phyloP scores from a whole-genome alignment of 2,329 filamentous ascomycete species.

The Coleophoma cylindrospora region DNA sequence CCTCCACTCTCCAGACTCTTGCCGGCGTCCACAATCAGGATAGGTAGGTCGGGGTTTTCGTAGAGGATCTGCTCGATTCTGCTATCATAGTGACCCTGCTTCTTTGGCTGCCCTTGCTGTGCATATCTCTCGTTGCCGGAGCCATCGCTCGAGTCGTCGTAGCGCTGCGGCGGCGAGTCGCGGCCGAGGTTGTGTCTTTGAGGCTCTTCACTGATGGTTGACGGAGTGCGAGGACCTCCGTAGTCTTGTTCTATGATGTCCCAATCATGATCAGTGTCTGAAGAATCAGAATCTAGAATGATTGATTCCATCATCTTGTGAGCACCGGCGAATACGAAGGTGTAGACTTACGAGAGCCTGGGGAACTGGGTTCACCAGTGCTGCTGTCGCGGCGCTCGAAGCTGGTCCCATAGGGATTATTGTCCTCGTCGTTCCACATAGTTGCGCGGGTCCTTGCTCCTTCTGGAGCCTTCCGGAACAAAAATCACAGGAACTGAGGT shows the following conservation, averaged over 20 bases:
- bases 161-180: conserved; percentile 13
- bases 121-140: conserved; percentile 45
- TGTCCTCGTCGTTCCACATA: conserved; percentile 99
- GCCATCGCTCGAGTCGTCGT: conserved; percentile 32
- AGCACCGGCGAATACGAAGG: conserved; percentile 3
- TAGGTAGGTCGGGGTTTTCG: conserved; percentile 84
- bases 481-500: conserved; percentile 4
- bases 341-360: conserved; percentile 44
- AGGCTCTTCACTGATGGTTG: conserved; percentile 63
- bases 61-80: conserved; percentile 96
- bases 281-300: conserved; percentile 26
- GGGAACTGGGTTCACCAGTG: conserved; percentile 61
- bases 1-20: conserved; percentile 92
- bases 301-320: conserved; percentile 32
- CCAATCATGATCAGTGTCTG: conserved; percentile 40
- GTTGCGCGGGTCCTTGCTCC: conserved; percentile 44
- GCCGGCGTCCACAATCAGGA: conserved; percentile 89
- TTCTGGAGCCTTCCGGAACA: conserved; percentile 13
- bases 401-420: conserved; percentile 90
- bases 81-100: conserved; percentile 87
- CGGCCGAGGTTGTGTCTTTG: conserved; percentile 20
- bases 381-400: conserved; percentile 82
- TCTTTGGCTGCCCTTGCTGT: conserved; percentile 44
- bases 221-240: conserved; percentile 37
- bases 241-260: conserved; percentile 47